Conservation (phyloP, 2,329 filamentous ascomycete genomes). For the Colletotrichum brevisporum region DNA sequence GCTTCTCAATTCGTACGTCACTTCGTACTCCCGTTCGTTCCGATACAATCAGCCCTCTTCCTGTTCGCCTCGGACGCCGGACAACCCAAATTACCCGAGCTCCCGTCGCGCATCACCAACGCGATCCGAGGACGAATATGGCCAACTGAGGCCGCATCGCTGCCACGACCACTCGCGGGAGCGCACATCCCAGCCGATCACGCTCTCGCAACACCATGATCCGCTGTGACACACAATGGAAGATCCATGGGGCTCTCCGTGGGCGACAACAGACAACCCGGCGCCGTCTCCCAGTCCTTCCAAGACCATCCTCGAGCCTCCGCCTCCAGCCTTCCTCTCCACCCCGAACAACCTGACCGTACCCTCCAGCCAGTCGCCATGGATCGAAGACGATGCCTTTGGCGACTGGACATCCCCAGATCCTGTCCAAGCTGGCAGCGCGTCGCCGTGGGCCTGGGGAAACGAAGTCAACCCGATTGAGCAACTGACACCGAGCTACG, state of each 20-base stretch:
- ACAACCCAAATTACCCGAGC: neutral
- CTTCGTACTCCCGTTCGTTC: neutral
- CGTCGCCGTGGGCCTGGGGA: slow-evolving; percentile 35
- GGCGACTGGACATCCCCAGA: slow-evolving; percentile 55
- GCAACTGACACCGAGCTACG: slow-evolving; percentile 49
- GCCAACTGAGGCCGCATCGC: slow-evolving; percentile 10
- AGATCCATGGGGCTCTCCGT: slow-evolving; percentile 75
- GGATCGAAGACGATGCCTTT: slow-evolving; percentile 56
- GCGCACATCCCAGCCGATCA: neutral
- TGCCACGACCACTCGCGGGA: slow-evolving; percentile 12
- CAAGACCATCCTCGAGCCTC: slow-evolving; percentile 56
- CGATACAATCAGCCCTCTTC: neutral
- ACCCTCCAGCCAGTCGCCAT: slow-evolving; percentile 54
- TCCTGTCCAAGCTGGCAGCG: slow-evolving; percentile 42
- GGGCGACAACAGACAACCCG: slow-evolving; percentile 61
- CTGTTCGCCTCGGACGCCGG: neutral
- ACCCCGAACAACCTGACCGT: slow-evolving; percentile 44
- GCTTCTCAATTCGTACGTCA: neutral
- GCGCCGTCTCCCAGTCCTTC: slow-evolving; percentile 46
- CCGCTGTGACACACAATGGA: slow-evolving; percentile 61
- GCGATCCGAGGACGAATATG: slow-evolving; percentile 15
- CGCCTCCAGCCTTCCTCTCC: slow-evolving; percentile 59
- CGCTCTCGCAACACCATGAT: slow-evolving; percentile 32
- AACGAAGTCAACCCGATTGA: slow-evolving; percentile 31
- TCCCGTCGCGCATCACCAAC: slow-evolving; percentile 24